Evolutionary conservation across 768 basidiomycete genomes (phyloP).

Genomic region (Tulasnella sp.): DNA sequence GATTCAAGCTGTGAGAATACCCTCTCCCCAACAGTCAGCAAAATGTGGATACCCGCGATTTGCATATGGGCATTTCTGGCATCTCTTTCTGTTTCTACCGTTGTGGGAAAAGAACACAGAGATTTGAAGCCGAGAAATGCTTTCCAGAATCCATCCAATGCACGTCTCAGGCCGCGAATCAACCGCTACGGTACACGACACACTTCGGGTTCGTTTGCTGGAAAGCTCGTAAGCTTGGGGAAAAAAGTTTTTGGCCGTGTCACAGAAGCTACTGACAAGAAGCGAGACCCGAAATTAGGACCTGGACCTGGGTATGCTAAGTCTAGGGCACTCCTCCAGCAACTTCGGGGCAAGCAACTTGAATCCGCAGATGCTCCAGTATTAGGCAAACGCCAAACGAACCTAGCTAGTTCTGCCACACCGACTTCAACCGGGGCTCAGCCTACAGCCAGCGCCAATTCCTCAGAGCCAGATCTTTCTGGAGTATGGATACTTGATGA

Average conservation of each 20-base stretch:
- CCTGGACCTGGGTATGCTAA: slow-evolving; percentile 7
- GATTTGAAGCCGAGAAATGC: too few relatives aligned
- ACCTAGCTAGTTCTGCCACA: not conserved
- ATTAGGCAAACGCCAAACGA: slow-evolving; percentile 12
- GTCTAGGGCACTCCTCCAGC: not conserved
- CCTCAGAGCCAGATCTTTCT: not conserved
- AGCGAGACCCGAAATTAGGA: slow-evolving; percentile 7
- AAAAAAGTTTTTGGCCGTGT: not conserved
- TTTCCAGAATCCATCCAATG: too few relatives aligned
- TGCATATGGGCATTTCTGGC: too few relatives aligned
- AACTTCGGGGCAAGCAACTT: not conserved
- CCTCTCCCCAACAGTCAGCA: too few relatives aligned
- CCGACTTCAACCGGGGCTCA: not conserved
- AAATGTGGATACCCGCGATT: too few relatives aligned
- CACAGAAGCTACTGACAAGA: not conserved
- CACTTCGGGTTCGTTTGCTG: not conserved
- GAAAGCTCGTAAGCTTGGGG: not conserved
- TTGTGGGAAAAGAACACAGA: too few relatives aligned
- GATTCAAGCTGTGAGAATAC: too few relatives aligned
- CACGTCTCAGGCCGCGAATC: too few relatives aligned
- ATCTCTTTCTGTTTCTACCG: too few relatives aligned
- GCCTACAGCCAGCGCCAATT: not conserved
- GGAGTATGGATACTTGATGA: slow-evolving; percentile 10
- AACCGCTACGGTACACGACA: not conserved
- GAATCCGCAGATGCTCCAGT: too few relatives aligned